phyloP scores from a whole-genome alignment of 345 rosid genomes.

The Acer negundo region DNA sequence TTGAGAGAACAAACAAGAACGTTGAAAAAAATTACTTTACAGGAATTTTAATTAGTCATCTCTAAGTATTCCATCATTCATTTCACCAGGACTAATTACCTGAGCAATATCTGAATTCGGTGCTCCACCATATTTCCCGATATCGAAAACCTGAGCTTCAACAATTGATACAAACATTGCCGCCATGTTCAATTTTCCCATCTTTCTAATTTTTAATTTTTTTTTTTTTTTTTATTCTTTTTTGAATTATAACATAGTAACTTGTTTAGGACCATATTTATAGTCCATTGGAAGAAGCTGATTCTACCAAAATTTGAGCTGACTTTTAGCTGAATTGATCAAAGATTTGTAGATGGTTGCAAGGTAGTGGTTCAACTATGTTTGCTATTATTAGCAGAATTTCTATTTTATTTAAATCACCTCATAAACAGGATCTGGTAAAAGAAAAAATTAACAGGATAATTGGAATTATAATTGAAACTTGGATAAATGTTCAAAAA shows the following conservation, averaged over 20 bases:
- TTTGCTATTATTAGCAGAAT: not conserved
- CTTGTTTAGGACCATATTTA: not conserved
- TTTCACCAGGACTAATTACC: slow-evolving; percentile 10
- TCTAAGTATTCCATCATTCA: not conserved
- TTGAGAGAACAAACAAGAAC: slow-evolving; percentile 11
- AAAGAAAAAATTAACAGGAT: no score
- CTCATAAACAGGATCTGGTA: no score
- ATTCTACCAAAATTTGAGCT: not conserved
- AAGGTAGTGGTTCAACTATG: not conserved
- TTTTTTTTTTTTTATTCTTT: not conserved
- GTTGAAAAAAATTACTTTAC: not conserved
- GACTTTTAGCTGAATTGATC: not conserved
- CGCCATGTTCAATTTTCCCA: not conserved
- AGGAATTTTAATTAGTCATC: not conserved
- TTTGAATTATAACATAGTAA: not conserved
- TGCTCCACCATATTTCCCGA: slow-evolving; percentile 30
- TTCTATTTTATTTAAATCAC: no score
- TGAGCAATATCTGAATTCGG: slow-evolving; percentile 9
- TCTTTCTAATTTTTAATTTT: not conserved
- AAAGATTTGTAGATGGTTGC: not conserved
- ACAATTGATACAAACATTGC: not conserved
- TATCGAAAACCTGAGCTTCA: slow-evolving; percentile 18
- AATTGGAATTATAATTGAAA: no score
- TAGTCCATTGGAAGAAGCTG: slow-evolving; percentile 3
- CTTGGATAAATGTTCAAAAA: no score